These are phyloP conservation scores for Mortierella sp. DNA, from an alignment of 371 early-diverging fungal species.

Conservation along the genomic window DNA sequence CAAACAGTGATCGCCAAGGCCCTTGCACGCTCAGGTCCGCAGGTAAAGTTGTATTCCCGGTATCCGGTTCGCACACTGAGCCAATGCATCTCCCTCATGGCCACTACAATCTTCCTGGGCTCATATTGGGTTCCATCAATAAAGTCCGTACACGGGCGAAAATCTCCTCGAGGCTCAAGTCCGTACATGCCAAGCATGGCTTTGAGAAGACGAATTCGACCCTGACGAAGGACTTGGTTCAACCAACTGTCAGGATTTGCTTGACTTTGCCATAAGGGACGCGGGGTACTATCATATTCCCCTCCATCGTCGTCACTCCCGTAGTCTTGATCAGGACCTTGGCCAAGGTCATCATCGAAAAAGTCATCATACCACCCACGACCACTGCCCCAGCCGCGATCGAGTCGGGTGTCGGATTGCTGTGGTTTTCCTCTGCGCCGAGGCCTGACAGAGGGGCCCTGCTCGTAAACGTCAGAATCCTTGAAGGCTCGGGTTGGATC, in stretches of 20 bases:
- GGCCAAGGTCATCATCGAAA: background rate
- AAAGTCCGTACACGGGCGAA: constrained; percentile 11
- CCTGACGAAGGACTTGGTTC: constrained; percentile 1
- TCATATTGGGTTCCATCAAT: constrained; percentile 6
- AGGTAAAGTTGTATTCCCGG: background rate
- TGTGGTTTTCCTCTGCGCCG: background rate
- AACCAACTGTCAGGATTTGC: constrained; percentile 4
- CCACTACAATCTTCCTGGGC: background rate
- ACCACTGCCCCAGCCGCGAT: background rate
- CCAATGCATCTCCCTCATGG: constrained; percentile 9
- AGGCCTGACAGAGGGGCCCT: constrained; percentile 4
- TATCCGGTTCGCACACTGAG: background rate
- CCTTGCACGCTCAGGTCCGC: background rate
- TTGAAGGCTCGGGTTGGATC: background rate
- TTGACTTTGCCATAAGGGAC: background rate
- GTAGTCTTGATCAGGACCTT: background rate
- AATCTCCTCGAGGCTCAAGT: constrained; percentile 1
- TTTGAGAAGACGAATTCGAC: background rate
- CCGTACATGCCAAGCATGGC: constrained; percentile 4
- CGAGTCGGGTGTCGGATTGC: background rate
- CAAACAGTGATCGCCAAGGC: background rate
- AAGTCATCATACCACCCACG: background rate
- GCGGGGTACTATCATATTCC: background rate
- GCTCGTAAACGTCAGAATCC: constrained; percentile 7
- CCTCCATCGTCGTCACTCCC: background rate